Base-by-base conservation (phyloP, 140 eudicot genomes). In the Anethum foeniculum region DNA sequence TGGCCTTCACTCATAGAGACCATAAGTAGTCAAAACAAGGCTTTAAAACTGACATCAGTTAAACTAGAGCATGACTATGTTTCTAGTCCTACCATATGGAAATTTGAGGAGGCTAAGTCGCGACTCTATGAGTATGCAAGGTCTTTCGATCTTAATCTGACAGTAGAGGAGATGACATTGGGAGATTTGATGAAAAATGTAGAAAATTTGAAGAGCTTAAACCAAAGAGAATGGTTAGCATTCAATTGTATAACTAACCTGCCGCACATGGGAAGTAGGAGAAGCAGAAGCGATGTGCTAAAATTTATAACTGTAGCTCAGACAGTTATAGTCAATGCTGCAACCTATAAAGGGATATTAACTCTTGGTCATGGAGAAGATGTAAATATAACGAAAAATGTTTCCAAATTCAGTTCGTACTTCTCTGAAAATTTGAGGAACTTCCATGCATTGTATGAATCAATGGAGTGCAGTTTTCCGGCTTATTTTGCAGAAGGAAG, bases 1-100 rank as follows among this genome's bases (percentile, higher is more conserved):
- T 91, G 94, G 97, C 86, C 90, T 58, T 80, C 87, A 12, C 56
- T 92, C 75, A 83, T 91, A 39, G 93, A 91, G 82, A 89, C 92
- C 39, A 77, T 92, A 27, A 79, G 88, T 80, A 39, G 73, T 52
- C 38, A 64, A 48, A 23, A 69, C 23, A 90, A 81, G 81, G 14
- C 62, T 1, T 16, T 91, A 49, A 86, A 65, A 68, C 74, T 91
- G 51, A 89, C 92, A 83, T 85, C 92, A 14, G 48, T 90, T 38
- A 88, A 77, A 68, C 85, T 84, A 32, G 85, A 85, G 60, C 82
- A 80, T 1, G 34, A 49, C 44, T 7, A 15, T 30, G 30, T 6
- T 41, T 36, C 7, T 21, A 27, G 56, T 32, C 60, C 80, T 52
- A 18, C 80, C 28, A 67, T 49, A 14, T 86, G 85, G 78, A 73